Base-by-base conservation (phyloP, 169 alveolate species). In the Plasmodium gonderi region DNA sequence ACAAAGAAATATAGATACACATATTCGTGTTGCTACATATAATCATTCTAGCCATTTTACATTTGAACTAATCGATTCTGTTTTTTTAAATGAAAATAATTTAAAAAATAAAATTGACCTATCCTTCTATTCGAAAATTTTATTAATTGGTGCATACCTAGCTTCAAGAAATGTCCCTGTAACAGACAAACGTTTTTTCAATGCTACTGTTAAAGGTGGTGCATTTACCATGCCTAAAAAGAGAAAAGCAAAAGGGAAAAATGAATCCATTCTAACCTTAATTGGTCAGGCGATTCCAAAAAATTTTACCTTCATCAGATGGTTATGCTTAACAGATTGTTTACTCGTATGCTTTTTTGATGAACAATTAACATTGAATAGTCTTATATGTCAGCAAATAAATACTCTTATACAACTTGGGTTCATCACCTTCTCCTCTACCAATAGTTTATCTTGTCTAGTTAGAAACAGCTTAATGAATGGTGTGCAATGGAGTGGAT, bases 401-500 rank as follows among this genome's bases (percentile, higher is more conserved):
- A 90, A 90, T 67, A 77, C 90, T 3, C 60, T 90, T 38, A 78
- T 90, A 44, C 94, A 90, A 42, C 54, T 90, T 23, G 94, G 94
- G 1, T 90, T 90, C 29, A 67, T 90, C 11, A 64, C 91, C 33
- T 90, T 77, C 74, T 77, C 81, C 40, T 65, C 90, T 1, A 12
- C 94, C 8, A 90, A 60, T 38, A 90, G 74, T 77, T 44, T 90
- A 23, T 90, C 94, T 20, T 77, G 94, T 38, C 26, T 90, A 40
- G 94, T 90, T 9, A 45, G 94, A 14, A 90, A 90, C 38, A 90
- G 94, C 40, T 65, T 90, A 36, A 90, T 90, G 94, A 90, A 90
- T 68, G 94, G 94, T 23, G 94, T 90, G 69, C 94, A 90, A 68
- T 90, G 94, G 94, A 90, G 94, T 90, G 94, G 94, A 4, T 90